Percentiles rank a stretch among this genome's conserved stretches.
Evolutionary conservation across 2,329 filamentous ascomycete species (phyloP).

Genomic region (Colletotrichum paranaense): DNA sequence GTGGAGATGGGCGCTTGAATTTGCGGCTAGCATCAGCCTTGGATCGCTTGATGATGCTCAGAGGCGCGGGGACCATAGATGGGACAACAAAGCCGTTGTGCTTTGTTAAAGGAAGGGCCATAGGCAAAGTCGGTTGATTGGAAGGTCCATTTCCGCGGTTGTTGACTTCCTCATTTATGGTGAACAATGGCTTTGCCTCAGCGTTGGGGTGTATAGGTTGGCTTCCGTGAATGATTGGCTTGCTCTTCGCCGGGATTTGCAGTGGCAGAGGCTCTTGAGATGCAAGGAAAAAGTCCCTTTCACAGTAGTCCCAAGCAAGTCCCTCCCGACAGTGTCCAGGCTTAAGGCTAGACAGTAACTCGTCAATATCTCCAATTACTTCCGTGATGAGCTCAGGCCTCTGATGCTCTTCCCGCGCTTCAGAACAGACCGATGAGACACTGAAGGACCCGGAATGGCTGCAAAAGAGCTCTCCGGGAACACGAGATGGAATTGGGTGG

Average conservation of each 20-base stretch:
- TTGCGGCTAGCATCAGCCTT: too few species aligned
- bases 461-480: neutral
- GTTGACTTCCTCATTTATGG: neutral
- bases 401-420: neutral
- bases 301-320: neutral
- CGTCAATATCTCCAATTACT: neutral
- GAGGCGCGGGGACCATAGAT: neutral
- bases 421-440: neutral
- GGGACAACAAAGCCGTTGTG: neutral
- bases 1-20: neutral
- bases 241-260: neutral
- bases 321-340: too few species aligned
- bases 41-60: neutral
- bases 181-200: neutral
- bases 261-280: neutral
- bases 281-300: neutral
- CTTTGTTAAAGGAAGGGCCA: neutral
- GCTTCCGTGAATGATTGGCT: too few species aligned
- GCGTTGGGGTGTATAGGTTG: neutral
- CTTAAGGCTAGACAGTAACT: neutral
- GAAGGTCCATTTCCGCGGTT: too few species aligned
- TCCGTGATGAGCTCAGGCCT: neutral
- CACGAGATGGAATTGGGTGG: neutral
- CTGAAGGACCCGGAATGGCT: neutral
- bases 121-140: neutral